A percentile compares a stretch with the other conserved stretches of the same genome.
phyloP scores from a whole-genome alignment of 2,329 filamentous ascomycete genomes.

The Phialocephala subalpina region DNA sequence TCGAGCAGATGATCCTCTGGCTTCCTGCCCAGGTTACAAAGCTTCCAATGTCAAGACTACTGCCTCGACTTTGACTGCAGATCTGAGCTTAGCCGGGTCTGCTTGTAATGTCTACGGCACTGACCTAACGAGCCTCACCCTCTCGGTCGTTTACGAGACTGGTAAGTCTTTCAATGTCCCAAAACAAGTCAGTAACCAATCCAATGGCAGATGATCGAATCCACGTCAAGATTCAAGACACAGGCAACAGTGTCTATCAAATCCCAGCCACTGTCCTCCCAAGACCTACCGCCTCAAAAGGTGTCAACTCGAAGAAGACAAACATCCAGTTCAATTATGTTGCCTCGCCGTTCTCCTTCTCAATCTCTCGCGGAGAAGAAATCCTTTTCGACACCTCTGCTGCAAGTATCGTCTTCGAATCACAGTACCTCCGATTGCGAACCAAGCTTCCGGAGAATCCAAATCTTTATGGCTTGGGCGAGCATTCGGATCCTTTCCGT shows the following conservation, averaged over 20 bases:
- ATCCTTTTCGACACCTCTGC: conserved; percentile 68
- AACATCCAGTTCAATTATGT: conserved; percentile 60
- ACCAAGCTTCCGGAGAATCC: conserved; percentile 65
- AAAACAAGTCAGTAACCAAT: background rate
- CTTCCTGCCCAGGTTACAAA: conserved; percentile 58
- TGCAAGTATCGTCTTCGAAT: conserved; percentile 66
- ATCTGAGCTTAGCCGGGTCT: conserved; percentile 64
- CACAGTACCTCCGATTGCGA: conserved; percentile 69
- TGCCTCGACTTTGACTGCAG: conserved; percentile 58
- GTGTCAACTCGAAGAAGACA: conserved; percentile 44
- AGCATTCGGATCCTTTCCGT: conserved; percentile 67
- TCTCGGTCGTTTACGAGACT: conserved; percentile 68
- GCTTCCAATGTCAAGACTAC: conserved; percentile 56
- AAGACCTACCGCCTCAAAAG: conserved; percentile 52
- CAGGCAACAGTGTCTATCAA: conserved; percentile 65
- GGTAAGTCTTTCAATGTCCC: conserved; percentile 47
- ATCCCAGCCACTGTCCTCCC: conserved; percentile 65
- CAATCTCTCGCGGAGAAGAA: conserved; percentile 58
- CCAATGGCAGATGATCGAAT: conserved; percentile 59
- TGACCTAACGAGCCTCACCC: conserved; percentile 62
- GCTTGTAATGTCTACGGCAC: conserved; percentile 67
- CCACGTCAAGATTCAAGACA: conserved; percentile 70
- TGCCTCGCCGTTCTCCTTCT: conserved; percentile 67
- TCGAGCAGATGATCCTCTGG: conserved; percentile 31
- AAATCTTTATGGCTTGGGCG: conserved; percentile 71